phyloP scores from a whole-genome alignment of 176 grass and related monocot species.

The Chrysopogon serrulatus region DNA sequence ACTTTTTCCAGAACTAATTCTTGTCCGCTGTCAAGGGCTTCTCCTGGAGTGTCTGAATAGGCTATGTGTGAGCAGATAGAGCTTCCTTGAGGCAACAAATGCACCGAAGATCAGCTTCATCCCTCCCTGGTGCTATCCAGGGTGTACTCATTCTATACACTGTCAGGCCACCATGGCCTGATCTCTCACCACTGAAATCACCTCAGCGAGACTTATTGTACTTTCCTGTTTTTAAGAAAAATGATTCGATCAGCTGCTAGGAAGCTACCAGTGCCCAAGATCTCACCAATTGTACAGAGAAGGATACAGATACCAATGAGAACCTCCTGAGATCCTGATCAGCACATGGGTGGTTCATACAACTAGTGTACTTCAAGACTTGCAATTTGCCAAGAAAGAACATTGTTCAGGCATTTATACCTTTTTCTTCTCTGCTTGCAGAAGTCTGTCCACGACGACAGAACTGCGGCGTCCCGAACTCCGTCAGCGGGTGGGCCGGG shows the following conservation, averaged over 20 bases:
- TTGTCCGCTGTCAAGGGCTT: conserved; percentile 56
- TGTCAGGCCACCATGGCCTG: conserved; percentile 40
- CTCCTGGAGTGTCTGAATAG: conserved; percentile 57
- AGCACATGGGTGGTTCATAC: neutral
- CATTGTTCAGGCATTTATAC: conserved; percentile 26
- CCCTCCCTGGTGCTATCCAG: conserved; percentile 82
- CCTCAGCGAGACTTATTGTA: conserved; percentile 60
- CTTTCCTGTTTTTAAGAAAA: conserved; percentile 62
- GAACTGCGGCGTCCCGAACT: conserved; percentile 78
- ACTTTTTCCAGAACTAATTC: conserved; percentile 66
- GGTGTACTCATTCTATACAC: conserved; percentile 81
- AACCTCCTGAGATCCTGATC: neutral
- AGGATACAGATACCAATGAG: neutral
- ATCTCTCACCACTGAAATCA: conserved; percentile 63
- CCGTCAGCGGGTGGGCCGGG: conserved; percentile 62
- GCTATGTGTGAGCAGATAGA: conserved; percentile 84
- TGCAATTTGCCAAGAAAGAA: neutral
- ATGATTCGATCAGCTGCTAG: neutral
- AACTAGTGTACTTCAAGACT: neutral
- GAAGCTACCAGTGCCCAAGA: neutral
- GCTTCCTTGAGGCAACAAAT: conserved; percentile 75
- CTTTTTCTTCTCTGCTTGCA: conserved; percentile 89
- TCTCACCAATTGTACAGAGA: neutral
- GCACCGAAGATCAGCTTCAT: conserved; percentile 82
- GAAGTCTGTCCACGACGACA: conserved; percentile 76